Evolutionary conservation across 2,329 filamentous ascomycete species (phyloP).

Genomic region (Fusarium anguioides): DNA sequence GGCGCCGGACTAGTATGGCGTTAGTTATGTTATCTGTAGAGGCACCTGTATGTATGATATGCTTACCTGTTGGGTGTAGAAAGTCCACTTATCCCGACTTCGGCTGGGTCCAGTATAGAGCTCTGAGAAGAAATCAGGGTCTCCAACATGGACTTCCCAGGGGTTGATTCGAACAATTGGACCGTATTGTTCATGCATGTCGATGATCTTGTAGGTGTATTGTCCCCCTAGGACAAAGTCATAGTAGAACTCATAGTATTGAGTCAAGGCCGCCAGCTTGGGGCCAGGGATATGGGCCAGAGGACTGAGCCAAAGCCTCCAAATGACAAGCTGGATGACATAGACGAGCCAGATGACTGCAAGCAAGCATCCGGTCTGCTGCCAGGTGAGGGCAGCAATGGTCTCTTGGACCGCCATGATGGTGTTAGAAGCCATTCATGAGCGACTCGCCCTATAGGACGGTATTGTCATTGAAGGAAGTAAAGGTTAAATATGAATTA

Average conservation of each 20-base stretch:
- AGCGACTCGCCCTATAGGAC: constrained; percentile 43
- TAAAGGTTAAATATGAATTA: constrained; percentile 12
- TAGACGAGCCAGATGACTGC: constrained; percentile 47
- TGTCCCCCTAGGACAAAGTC: constrained; percentile 55
- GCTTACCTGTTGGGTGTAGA: constrained; percentile 51
- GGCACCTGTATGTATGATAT: not conserved
- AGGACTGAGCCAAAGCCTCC: constrained; percentile 53
- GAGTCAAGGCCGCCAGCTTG: constrained; percentile 53
- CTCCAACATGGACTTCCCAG: constrained; percentile 54
- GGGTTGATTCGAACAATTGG: constrained; percentile 55
- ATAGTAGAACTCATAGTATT: constrained; percentile 58
- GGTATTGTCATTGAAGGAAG: constrained; percentile 45
- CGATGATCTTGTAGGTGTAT: constrained; percentile 55
- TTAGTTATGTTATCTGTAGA: constrained; percentile 19
- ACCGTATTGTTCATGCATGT: constrained; percentile 57
- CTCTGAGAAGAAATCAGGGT: constrained; percentile 54
- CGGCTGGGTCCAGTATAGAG: constrained; percentile 50
- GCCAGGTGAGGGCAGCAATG: constrained; percentile 40
- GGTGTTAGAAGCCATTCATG: constrained; percentile 40
- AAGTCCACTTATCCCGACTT: constrained; percentile 50
- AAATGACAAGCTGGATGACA: constrained; percentile 44
- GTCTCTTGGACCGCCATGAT: constrained; percentile 43
- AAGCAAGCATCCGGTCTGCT: constrained; percentile 42
- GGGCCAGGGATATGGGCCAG: constrained; percentile 54
- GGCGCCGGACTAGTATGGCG: constrained; percentile 47